Base-by-base conservation (phyloP, 1,139 yeast genomes). In the Zygoascus hellenicus region DNA sequence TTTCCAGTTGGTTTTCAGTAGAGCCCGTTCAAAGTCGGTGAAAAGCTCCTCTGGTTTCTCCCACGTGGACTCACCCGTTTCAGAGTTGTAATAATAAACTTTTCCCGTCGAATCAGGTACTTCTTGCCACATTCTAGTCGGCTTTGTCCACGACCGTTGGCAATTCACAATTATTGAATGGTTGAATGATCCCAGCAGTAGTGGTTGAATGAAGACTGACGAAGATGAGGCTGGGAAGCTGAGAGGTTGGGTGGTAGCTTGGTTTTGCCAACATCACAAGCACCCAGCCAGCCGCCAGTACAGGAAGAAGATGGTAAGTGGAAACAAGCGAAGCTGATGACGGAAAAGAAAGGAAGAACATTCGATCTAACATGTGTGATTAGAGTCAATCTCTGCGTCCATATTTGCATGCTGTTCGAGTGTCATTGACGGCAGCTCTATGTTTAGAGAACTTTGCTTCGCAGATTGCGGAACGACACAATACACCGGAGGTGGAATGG, bases 401-500 rank as follows among this genome's bases (percentile, higher is more conserved):
- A 53, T 92, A 92, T 62, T 76, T 92, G 51, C 83, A 88, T 9
- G 97, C 97, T 1, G 98, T 92, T 28, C 83, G 98, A 65, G 80
- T 86, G 51, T 89, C 98, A 26, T 76, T 92, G 58, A 88, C 95
- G 14, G 97, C 97, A 9, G 96, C 97, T n/a, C 75, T 92, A 46
- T 88, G 96, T 59, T 74, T 92, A 56, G 95, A 90, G 63, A 92
- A 90, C 70, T 94, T 94, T 66, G 85, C 97, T 19, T 90, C 97
- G 10, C 96, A 90, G 66, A 77, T 86, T 51, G 96, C 86, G 13
- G 99, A 92, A 70, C 83, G 99, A 68, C 98, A 92, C 72, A 92
- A 92, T 69, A 79, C 94, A 55, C 99, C 99, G 3, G 99, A 92
- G 66, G 83, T 92, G 45, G 99, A 92, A 67, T 92, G 86, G 39